Conservation (phyloP, 2,329 filamentous ascomycete species). For the Xylaria sp. region DNA sequence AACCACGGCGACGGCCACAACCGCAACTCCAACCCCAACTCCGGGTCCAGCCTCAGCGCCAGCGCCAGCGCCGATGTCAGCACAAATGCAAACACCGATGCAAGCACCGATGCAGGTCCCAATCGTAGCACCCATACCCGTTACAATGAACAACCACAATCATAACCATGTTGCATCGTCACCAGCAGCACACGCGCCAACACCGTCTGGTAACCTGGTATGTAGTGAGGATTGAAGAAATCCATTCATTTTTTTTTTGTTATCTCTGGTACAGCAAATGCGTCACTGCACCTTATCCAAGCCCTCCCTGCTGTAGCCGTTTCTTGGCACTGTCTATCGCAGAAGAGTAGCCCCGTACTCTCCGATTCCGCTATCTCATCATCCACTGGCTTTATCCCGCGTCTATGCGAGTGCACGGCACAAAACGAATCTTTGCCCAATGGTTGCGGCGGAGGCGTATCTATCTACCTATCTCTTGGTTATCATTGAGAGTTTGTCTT, state of each 20-base stretch:
- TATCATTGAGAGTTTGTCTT: too few relatives aligned
- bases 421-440: conserved; percentile 20
- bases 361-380: too few relatives aligned
- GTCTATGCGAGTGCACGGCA: too few relatives aligned
- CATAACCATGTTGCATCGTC: conserved; percentile 34
- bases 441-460: neutral
- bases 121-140: conserved; percentile 17
- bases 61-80: neutral
- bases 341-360: too few relatives aligned
- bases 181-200: conserved; percentile 41
- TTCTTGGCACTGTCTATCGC: too few relatives aligned
- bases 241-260: neutral
- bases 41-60: neutral
- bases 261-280: neutral
- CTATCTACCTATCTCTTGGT: conserved; percentile 9
- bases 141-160: conserved; percentile 24
- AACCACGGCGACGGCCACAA: conserved; percentile 1
- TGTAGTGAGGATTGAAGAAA: conserved; percentile 18
- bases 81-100: conserved; percentile 5
- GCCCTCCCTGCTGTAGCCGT: neutral
- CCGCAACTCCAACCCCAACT: neutral
- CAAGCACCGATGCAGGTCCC: conserved; percentile 24
- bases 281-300: neutral
- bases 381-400: too few relatives aligned
- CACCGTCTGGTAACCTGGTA: conserved; percentile 41